A percentile compares a stretch with the other conserved stretches of the same genome.
phyloP scores from a whole-genome alignment of 2,329 filamentous ascomycete genomes.

The Ophiosphaerella herpotricha region DNA sequence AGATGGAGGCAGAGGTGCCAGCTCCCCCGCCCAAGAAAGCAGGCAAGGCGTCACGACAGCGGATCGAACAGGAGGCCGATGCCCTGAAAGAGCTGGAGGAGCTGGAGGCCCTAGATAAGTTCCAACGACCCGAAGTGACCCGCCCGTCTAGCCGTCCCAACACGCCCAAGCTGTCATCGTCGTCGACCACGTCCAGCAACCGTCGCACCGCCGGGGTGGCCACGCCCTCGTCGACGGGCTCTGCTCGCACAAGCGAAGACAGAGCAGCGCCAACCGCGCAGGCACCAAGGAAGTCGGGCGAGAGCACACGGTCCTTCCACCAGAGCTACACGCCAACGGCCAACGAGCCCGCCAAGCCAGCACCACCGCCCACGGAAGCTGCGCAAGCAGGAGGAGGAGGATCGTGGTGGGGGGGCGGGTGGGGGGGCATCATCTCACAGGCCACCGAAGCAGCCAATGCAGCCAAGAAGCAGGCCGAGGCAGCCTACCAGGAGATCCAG shows the following conservation, averaged over 20 bases:
- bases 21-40: slow-evolving; percentile 49
- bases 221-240: slow-evolving; percentile 47
- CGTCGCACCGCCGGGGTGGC: slow-evolving; percentile 37
- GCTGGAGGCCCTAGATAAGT: slow-evolving; percentile 57
- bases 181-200: slow-evolving; percentile 48
- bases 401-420: slow-evolving; percentile 67
- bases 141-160: slow-evolving; percentile 70
- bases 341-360: slow-evolving; percentile 46
- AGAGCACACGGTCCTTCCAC: slow-evolving; percentile 73
- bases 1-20: slow-evolving; percentile 40
- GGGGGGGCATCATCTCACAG: slow-evolving; percentile 83
- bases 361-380: slow-evolving; percentile 57
- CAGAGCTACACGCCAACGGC: slow-evolving; percentile 70
- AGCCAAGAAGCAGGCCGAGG: slow-evolving; percentile 91
- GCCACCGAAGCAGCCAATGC: slow-evolving; percentile 78
- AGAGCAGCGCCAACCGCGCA: slow-evolving; percentile 43
- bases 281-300: slow-evolving; percentile 71
- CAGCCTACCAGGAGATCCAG: slow-evolving; percentile 90
- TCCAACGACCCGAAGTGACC: slow-evolving; percentile 62
- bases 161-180: slow-evolving; percentile 71
- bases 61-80: slow-evolving; percentile 62
- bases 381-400: slow-evolving; percentile 45
- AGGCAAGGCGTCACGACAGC: slow-evolving; percentile 50
- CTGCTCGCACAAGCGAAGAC: slow-evolving; percentile 63
- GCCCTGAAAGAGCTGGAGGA: slow-evolving; percentile 86